Evolutionary conservation across 2,329 filamentous ascomycete genomes (phyloP).

Genomic region (Hypoxylon sp.): DNA sequence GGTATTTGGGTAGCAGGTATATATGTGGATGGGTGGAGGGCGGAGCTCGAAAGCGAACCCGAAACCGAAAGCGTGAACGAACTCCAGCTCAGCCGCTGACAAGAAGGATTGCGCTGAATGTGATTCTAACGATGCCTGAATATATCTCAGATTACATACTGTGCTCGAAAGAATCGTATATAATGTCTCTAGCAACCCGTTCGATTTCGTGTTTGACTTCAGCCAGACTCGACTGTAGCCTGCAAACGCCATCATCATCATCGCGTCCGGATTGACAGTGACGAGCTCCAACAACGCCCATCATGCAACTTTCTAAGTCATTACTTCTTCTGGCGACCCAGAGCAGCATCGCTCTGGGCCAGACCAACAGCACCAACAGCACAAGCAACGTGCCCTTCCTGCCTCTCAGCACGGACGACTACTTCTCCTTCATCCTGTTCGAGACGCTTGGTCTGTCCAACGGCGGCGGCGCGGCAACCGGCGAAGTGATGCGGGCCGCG

Average conservation of each 20-base stretch:
- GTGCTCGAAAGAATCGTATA: constrained; percentile 11
- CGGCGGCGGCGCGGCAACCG: constrained; percentile 48
- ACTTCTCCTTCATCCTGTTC: constrained; percentile 34
- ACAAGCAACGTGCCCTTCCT: constrained; percentile 12
- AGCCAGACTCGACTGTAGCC: neutral
- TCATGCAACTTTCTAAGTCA: constrained; percentile 32
- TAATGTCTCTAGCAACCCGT: constrained; percentile 15
- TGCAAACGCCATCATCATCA: neutral
- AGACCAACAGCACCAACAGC: constrained; percentile 31
- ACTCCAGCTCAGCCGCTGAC: neutral
- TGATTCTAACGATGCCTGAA: constrained; percentile 2
- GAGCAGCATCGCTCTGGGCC: constrained; percentile 25
- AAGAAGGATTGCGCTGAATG: neutral
- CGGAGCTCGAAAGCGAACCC: constrained; percentile 2
- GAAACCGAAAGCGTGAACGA: neutral
- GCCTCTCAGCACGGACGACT: constrained; percentile 35
- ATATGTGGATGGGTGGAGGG: neutral
- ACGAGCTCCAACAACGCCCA: neutral
- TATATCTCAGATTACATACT: neutral
- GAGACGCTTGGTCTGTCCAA: constrained; percentile 28
- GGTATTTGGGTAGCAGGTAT: too few species aligned
- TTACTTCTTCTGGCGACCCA: constrained; percentile 24
- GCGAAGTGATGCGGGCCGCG: constrained; percentile 51
- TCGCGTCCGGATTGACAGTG: constrained; percentile 3
- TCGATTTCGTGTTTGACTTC: constrained; percentile 2